phyloP scores from a whole-genome alignment of 2,329 filamentous ascomycete species.

The Tolypocladium endophyticum region DNA sequence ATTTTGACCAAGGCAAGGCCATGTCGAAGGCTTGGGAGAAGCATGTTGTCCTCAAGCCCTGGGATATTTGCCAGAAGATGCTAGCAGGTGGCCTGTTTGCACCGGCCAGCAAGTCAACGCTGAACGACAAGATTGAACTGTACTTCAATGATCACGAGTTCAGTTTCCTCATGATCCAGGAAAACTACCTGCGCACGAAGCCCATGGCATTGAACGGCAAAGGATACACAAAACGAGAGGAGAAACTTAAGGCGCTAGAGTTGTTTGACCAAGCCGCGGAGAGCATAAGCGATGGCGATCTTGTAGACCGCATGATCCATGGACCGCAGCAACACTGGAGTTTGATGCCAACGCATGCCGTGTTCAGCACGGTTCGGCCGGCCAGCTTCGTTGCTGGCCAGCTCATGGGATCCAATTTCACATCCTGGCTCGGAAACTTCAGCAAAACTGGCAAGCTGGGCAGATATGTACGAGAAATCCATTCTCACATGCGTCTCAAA shows the following conservation, averaged over 20 bases:
- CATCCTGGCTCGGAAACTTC: conserved; percentile 89
- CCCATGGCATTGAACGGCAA: conserved; percentile 53
- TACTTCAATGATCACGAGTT: conserved; percentile 99
- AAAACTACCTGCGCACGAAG: conserved; percentile 85
- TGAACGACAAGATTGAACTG: conserved; percentile 96
- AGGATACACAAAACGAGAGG: conserved; percentile 51
- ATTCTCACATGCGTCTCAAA: conserved; percentile 90
- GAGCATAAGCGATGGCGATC: conserved; percentile 93
- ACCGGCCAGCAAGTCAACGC: conserved; percentile 67
- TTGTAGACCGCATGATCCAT: conserved; percentile 97
- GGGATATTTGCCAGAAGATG: conserved; percentile 95
- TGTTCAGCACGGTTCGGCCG: conserved; percentile 90
- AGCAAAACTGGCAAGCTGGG: conserved; percentile 72
- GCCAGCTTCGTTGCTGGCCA: conserved; percentile 79
- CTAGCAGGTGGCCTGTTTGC: conserved; percentile 80
- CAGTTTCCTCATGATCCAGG: conserved; percentile 94
- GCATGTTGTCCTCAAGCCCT: conserved; percentile 90
- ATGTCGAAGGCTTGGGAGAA: conserved; percentile 99
- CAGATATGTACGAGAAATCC: conserved; percentile 83
- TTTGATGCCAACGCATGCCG: conserved; percentile 89
- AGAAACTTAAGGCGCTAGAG: conserved; percentile 74
- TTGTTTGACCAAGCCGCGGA: conserved; percentile 79
- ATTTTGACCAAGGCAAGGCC: conserved; percentile 75
- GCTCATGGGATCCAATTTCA: conserved; percentile 66
- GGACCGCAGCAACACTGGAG: conserved; percentile 97